Evolutionary conservation across 1,284 basidiomycete genomes (phyloP), one percentile per base, ranked within the genome.

Genomic region (Phlebopus sp.): DNA sequence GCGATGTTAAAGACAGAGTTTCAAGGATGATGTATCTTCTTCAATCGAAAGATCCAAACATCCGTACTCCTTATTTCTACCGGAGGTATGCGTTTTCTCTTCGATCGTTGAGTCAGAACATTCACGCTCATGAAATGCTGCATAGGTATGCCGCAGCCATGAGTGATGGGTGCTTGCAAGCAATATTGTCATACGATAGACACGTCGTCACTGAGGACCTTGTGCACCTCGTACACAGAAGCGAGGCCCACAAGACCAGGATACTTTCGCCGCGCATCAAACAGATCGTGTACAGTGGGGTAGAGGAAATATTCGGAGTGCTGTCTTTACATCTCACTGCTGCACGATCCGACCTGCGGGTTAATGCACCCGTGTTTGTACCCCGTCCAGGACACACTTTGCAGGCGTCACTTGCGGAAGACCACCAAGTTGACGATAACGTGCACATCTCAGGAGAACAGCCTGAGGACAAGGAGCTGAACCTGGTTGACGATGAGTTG

Each of bases 191-290:
- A n/a, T 54, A 62, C 21, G 55, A 65, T 21, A 21, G 23, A 5
- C 34, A 50, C 9, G 51, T 51, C 3, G 57, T 49, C 13, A 55
- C 62, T 25, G 29, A 48, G 25, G 58, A 65, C 29, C 9, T 62
- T 2, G 60, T 62, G 6, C 63, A 60, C 2, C 52, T 62, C 6
- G 46, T 65, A 2, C 53, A 58, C 39, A 60, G 46, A 23, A 37
- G 32, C 44, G 51, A 46, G 18, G 36, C 34, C 7, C 25, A 36
- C 6, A 14, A 9, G 9, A 52, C 47, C 5, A 9, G 44, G 4
- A 27, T 13, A 19, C 14, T 62, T 13, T 9, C 17, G 9, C 21
- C 41, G 5, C 59, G 54, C 2, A 50, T 63, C 35, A 40, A 44
- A 7, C 25, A 54, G n/a, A 40, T 67, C 25, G 5, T 53, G 8